Evolutionary conservation across 768 basidiomycete genomes (phyloP).

Genomic region (Boletus edulis): DNA sequence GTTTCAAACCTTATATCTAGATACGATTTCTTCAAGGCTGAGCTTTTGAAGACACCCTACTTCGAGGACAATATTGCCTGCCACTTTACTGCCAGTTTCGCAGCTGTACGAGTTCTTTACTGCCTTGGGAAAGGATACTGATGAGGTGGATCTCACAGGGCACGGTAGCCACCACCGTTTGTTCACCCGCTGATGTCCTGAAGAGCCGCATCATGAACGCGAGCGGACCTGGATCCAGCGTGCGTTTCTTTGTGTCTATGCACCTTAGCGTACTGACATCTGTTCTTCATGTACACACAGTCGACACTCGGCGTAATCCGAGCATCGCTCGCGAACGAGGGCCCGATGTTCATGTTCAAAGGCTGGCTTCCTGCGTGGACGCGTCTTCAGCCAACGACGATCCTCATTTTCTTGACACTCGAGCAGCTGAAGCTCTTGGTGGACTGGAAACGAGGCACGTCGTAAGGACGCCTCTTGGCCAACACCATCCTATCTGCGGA

Average conservation of each 20-base stretch:
- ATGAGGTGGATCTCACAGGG: slow-evolving; percentile 44
- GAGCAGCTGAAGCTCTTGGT: slow-evolving; percentile 77
- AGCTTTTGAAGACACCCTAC: slow-evolving; percentile 66
- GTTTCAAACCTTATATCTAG: slow-evolving; percentile 32
- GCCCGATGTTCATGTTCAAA: slow-evolving; percentile 89
- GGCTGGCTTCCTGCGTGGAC: slow-evolving; percentile 90
- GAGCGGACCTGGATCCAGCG: slow-evolving; percentile 73
- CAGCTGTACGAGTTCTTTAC: slow-evolving; percentile 50
- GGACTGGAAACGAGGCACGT: slow-evolving; percentile 50
- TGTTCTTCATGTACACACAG: slow-evolving; percentile 28
- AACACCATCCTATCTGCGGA: too few species aligned
- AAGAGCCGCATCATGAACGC: slow-evolving; percentile 93
- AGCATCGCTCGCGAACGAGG: slow-evolving; percentile 66
- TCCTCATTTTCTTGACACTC: slow-evolving; percentile 81
- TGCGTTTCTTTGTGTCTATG: slow-evolving; percentile 36
- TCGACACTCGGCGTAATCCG: slow-evolving; percentile 72
- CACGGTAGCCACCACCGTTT: slow-evolving; percentile 86
- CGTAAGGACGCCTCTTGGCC: slow-evolving; percentile 4
- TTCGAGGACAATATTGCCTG: slow-evolving; percentile 80
- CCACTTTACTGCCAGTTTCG: slow-evolving; percentile 86
- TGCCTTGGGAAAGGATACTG: background rate
- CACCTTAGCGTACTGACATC: background rate
- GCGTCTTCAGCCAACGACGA: slow-evolving; percentile 82
- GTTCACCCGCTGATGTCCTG: slow-evolving; percentile 85
- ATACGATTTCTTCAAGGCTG: slow-evolving; percentile 90